phyloP scores from a whole-genome alignment of 2,329 filamentous ascomycete genomes.

The Phyllosticta ampelicida region DNA sequence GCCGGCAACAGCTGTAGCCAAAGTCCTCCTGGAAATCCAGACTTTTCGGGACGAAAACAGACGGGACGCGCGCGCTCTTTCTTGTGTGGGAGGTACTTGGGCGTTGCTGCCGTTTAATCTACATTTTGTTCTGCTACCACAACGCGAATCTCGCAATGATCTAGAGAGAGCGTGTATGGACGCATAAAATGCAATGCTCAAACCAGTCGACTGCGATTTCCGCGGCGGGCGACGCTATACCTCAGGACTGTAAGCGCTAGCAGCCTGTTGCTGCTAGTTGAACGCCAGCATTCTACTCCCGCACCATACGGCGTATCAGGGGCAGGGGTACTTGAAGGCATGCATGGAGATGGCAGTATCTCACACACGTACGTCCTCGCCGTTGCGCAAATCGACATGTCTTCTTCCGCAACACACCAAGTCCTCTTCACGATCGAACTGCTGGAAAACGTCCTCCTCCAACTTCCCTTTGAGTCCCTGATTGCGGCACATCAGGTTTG shows the following conservation, averaged over 20 bases:
- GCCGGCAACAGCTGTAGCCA: neutral
- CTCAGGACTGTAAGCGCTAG: neutral
- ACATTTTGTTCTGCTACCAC: neutral
- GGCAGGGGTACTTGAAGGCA: neutral
- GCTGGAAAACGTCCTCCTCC: constrained; percentile 6
- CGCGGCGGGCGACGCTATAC: neutral
- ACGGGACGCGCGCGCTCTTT: neutral
- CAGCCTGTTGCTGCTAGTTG: neutral
- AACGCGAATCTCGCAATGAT: too few relatives aligned
- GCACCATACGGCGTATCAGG: neutral
- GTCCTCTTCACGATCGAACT: constrained; percentile 6
- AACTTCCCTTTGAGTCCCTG: neutral
- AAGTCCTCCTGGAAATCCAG: neutral
- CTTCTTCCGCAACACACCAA: neutral
- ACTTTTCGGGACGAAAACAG: neutral
- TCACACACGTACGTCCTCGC: neutral
- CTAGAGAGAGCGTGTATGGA: too few relatives aligned
- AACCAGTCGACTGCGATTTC: neutral
- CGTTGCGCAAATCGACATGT: neutral
- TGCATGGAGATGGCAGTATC: neutral
- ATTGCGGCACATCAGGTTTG: neutral
- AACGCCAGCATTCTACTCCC: neutral
- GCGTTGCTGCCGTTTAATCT: neutral
- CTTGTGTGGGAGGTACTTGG: neutral
- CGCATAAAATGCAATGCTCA: neutral